These are phyloP conservation scores for Didymella lethalis DNA, from an alignment of 2,329 filamentous ascomycete species.

Conservation along the genomic window DNA sequence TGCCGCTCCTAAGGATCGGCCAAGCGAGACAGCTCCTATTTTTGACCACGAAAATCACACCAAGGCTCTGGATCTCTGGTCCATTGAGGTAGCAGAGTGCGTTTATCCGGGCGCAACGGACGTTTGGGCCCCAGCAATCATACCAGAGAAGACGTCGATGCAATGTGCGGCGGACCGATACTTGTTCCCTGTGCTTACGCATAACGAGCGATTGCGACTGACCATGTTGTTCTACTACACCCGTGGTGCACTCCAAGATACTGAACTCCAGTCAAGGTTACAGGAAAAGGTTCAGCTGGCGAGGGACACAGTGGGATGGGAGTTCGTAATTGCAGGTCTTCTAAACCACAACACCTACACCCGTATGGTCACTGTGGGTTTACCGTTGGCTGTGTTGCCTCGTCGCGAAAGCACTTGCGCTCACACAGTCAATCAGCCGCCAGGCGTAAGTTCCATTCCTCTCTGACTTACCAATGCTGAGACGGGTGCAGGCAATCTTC, in stretches of 20 bases:
- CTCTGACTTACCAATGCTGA: conserved; percentile 8
- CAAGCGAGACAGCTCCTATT: conserved; percentile 32
- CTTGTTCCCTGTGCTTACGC: conserved; percentile 47
- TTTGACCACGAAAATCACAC: conserved; percentile 34
- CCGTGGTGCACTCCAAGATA: conserved; percentile 50
- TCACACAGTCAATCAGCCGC: conserved; percentile 53
- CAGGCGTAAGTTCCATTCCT: conserved; percentile 35
- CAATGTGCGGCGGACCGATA: conserved; percentile 38
- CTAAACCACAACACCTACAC: conserved; percentile 56
- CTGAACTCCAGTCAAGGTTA: conserved; percentile 52
- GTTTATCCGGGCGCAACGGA: conserved; percentile 31
- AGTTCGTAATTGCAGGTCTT: conserved; percentile 57
- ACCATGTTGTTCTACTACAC: conserved; percentile 58
- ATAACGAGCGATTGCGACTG: conserved; percentile 50
- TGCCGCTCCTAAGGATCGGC: conserved; percentile 30
- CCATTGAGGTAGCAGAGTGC: conserved; percentile 19
- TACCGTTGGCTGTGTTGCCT: conserved; percentile 54
- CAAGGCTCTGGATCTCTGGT: conserved; percentile 30
- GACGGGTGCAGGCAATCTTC: conserved; percentile 47
- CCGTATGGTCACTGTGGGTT: conserved; percentile 54
- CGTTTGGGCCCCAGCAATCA: conserved; percentile 27
- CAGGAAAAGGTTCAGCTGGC: conserved; percentile 56
- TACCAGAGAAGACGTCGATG: conserved; percentile 28
- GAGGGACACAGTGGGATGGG: conserved; percentile 55
- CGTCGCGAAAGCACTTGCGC: conserved; percentile 57